phyloP scores from a whole-genome alignment of 441 rosid species.

The Brassica hybrid region DNA sequence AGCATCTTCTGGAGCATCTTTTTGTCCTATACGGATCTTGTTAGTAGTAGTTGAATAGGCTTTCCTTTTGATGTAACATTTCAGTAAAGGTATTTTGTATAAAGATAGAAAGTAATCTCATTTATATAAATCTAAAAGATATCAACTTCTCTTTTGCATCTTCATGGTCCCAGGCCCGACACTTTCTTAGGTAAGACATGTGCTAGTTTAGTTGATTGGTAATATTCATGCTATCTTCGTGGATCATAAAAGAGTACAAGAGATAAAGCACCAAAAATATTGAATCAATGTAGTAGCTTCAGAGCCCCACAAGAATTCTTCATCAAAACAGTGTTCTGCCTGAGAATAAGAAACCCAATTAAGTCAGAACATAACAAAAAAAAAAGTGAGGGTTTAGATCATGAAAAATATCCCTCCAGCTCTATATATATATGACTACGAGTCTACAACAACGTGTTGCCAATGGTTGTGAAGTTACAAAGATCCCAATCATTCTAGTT shows the following conservation, averaged over 20 bases:
- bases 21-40: not conserved
- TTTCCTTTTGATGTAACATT: not conserved
- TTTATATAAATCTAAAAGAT: not conserved
- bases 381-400: not conserved
- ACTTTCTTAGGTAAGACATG: not conserved
- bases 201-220: not conserved
- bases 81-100: not conserved
- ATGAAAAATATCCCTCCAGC: not conserved
- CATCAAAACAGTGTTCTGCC: not conserved
- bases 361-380: not conserved
- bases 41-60: not conserved
- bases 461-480: not conserved
- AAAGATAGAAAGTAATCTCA: not conserved
- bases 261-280: not conserved
- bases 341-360: not conserved
- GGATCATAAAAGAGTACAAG: not conserved
- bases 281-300: not conserved
- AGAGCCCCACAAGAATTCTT: not conserved
- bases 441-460: not conserved
- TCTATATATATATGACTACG: not conserved
- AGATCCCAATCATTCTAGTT: not conserved
- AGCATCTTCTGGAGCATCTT: conserved; percentile 10
- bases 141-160: not conserved
- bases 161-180: not conserved
- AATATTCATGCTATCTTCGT: not conserved